A percentile compares a stretch with the other conserved stretches of the same genome.
Conservation (phyloP, 2,329 filamentous ascomycete species). For the Didymella pinodella region DNA sequence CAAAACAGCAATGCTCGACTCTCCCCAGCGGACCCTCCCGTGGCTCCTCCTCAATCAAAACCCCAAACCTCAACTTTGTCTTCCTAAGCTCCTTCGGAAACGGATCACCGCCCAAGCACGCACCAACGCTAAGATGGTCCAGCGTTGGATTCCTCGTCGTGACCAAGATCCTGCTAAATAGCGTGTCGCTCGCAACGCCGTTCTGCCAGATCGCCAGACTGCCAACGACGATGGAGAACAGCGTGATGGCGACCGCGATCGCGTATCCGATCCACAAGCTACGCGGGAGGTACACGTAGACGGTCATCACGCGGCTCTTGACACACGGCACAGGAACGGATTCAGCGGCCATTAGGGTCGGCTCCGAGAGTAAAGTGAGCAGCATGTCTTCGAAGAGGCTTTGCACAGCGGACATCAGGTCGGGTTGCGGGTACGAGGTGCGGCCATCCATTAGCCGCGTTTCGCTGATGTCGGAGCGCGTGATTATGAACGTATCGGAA, state of each 20-base stretch:
- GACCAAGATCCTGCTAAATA: conserved; percentile 50
- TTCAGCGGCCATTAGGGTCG: conserved; percentile 39
- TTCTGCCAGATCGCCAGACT: conserved; percentile 46
- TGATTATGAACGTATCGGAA: conserved; percentile 35
- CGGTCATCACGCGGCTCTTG: conserved; percentile 38
- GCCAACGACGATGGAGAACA: conserved; percentile 44
- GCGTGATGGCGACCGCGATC: conserved; percentile 40
- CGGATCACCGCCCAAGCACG: conserved; percentile 53
- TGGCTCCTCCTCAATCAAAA: conserved; percentile 48
- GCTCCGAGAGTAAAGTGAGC: conserved; percentile 47
- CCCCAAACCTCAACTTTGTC: conserved; percentile 52
- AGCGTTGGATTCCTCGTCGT: conserved; percentile 52
- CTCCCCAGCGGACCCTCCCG: conserved; percentile 41
- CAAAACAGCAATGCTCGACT: conserved; percentile 53
- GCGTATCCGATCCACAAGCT: conserved; percentile 51
- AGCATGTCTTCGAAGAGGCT: conserved; percentile 50
- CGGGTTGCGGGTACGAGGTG: conserved; percentile 39
- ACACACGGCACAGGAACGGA: conserved; percentile 34
- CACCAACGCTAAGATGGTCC: conserved; percentile 49
- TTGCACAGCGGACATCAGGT: conserved; percentile 43
- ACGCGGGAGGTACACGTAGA: conserved; percentile 43
- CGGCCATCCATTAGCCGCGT: conserved; percentile 42
- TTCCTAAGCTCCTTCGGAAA: conserved; percentile 50
- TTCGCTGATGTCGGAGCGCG: conserved; percentile 46
- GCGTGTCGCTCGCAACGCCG: conserved; percentile 47